These are phyloP conservation scores for Hemisphaericaspora lyxosophila DNA, from an alignment of 1,139 yeast species.

Conservation along the genomic window DNA sequence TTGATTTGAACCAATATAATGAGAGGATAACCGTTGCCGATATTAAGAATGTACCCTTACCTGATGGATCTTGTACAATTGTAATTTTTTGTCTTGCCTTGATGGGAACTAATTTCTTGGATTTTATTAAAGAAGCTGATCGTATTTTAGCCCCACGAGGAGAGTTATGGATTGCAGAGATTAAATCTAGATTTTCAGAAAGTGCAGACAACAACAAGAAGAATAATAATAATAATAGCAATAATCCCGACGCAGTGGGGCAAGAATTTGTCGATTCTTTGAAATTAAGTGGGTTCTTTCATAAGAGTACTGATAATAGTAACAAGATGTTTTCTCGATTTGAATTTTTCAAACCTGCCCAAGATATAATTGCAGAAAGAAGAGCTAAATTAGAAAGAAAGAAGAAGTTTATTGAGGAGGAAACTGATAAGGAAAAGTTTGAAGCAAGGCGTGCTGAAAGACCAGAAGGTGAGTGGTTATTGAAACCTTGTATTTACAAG, in stretches of 20 bases:
- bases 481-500: constrained; percentile 95
- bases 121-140: constrained; percentile 86
- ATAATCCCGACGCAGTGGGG: constrained; percentile 47
- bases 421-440: constrained; percentile 58
- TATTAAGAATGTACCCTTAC: constrained; percentile 83
- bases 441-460: constrained; percentile 52
- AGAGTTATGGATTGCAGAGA: constrained; percentile 96
- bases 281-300: constrained; percentile 80
- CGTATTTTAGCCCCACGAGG: constrained; percentile 88
- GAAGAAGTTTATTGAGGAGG: constrained; percentile 71
- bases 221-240: constrained; percentile 22
- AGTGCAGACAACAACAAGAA: constrained; percentile 23
- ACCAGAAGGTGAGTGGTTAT: constrained; percentile 84
- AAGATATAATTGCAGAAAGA: constrained; percentile 66
- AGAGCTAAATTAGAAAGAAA: constrained; percentile 61
- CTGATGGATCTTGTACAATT: constrained; percentile 72
- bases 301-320: constrained; percentile 78
- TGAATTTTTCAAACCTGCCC: constrained; percentile 87
- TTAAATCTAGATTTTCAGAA: constrained; percentile 85
- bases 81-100: constrained; percentile 90
- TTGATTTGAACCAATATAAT: constrained; percentile 84
- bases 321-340: constrained; percentile 94
- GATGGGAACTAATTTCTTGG: constrained; percentile 96
- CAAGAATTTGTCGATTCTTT: constrained; percentile 76
- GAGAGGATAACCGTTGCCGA: constrained; percentile 93